Conservation (phyloP, 225 moss, liverwort and hornwort genomes). For the Straminergon stramineum region DNA sequence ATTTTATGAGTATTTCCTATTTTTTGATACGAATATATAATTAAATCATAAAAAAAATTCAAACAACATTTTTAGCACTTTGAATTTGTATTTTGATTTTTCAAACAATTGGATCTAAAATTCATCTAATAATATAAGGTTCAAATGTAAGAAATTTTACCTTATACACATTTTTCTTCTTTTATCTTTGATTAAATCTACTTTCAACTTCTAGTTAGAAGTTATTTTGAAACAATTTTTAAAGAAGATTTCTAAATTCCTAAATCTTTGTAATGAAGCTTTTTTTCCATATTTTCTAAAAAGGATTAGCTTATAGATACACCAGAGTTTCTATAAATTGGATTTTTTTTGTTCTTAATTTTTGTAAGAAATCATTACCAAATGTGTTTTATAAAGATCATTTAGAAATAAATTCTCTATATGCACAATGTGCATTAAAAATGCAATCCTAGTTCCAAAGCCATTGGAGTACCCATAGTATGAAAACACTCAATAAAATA, state of each 20-base stretch:
- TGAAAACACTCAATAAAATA: not conserved
- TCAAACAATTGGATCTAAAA: not conserved
- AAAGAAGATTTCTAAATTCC: not conserved
- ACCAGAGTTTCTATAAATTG: too few relatives aligned
- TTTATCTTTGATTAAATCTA: not conserved
- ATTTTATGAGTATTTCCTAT: too few relatives aligned
- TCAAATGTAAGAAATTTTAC: not conserved
- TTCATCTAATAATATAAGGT: not conserved
- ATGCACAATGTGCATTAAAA: not conserved
- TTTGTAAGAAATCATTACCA: not conserved
- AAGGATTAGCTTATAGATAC: fast-evolving
- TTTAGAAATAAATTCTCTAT: not conserved
- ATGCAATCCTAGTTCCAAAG: fast-evolving
- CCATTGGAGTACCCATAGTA: not conserved
- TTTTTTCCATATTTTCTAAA: not conserved
- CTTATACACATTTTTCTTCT: not conserved
- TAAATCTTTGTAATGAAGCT: not conserved
- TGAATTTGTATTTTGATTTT: not conserved
- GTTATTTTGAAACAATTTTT: not conserved
- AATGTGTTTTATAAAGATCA: not conserved
- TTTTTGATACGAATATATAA: too few relatives aligned
- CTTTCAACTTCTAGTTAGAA: not conserved
- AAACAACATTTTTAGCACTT: not conserved
- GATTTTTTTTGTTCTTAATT: not conserved
- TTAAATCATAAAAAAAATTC: not conserved